Base-by-base conservation (phyloP, 2,329 filamentous ascomycete genomes). In the Phoma sp. region DNA sequence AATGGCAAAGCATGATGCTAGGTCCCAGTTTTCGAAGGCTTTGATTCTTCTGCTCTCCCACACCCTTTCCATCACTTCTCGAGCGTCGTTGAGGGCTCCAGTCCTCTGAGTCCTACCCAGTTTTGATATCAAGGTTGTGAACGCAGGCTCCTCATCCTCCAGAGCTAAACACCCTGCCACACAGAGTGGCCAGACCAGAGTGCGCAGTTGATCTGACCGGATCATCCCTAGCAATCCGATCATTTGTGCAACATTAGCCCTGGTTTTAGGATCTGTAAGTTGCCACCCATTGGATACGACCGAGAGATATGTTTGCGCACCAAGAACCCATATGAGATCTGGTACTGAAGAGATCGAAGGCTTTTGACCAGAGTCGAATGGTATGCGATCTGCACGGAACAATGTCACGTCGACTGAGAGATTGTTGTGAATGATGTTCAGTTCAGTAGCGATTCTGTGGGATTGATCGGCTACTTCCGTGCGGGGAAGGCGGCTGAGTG, bases 111-210 rank as follows among this genome's bases (percentile, higher is more conserved):
- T 31, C 33, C 41, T 51, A 24, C 36, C 21, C 33, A 51, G 44
- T 5, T 31, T 47, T n/a, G 24, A 39, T 8, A 58, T 37, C 2
- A 60, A 27, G 13, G 33, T 24, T 22, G 17, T 24, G 25, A 62
- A 55, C 27, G 17, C 45, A 0, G 33, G 25, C 32, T 60, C 39
- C n/a, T 58, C 45, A 4, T 37, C 19, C 15, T 46, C 33, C 15
- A 35, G 6, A 6, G 58, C 61, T 33, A 62, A 55, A 43, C 58
- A 57, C n/a, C 61, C 61, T 31, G 61, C 48, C 19, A 62, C 50
- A 38, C 45, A 58, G 2, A 63, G 5, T 32, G 61, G 58, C 61
- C 61, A 63, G 9, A 56, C 54, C 12, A 63, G 43, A 25, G 53
- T 48, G 27, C 56, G 61, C 19, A 62, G 27, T 15, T 55, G 43